These are phyloP conservation scores for Flaveria linearis DNA, from an alignment of 129 eudicot genomes.

Conservation along the genomic window DNA sequence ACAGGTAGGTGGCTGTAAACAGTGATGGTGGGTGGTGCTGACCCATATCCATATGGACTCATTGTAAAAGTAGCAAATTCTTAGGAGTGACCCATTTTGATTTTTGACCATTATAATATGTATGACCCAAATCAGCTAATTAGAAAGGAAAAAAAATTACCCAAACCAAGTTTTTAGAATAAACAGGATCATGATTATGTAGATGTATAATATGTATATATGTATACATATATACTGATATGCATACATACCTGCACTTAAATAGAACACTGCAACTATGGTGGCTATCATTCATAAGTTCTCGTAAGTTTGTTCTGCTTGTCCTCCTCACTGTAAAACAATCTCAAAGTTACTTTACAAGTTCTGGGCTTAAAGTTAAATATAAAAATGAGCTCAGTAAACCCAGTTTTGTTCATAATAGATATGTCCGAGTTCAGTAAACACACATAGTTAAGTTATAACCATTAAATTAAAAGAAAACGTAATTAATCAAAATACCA, in stretches of 20 bases:
- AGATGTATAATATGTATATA: background rate
- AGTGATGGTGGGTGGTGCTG: too few relatives aligned
- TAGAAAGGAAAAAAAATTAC: too few relatives aligned
- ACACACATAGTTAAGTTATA: constrained; percentile 6
- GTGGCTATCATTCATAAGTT: constrained; percentile 95
- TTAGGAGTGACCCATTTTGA: too few relatives aligned
- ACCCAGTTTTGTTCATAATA: constrained; percentile 81
- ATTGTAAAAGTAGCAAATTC: too few relatives aligned
- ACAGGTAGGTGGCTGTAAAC: too few relatives aligned
- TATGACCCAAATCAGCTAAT: too few relatives aligned
- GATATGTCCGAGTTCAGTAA: constrained; percentile 64
- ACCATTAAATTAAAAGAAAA: constrained; percentile 8
- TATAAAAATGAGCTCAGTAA: constrained; percentile 54
- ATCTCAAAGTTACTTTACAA: background rate
- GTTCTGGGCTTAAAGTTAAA: background rate
- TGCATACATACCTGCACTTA: constrained; percentile 65
- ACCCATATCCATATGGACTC: too few relatives aligned
- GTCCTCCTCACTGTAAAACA: constrained; percentile 70
- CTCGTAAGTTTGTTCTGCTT: constrained; percentile 74
- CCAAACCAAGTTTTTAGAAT: too few relatives aligned
- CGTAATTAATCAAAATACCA: background rate
- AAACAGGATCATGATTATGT: too few relatives aligned
- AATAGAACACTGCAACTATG: constrained; percentile 87
- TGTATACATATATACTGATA: constrained; percentile 17
- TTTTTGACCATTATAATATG: too few relatives aligned